A percentile compares a stretch with the other conserved stretches of the same genome.
phyloP scores from a whole-genome alignment of 768 basidiomycete species.

The Boletus tomentosulus region DNA sequence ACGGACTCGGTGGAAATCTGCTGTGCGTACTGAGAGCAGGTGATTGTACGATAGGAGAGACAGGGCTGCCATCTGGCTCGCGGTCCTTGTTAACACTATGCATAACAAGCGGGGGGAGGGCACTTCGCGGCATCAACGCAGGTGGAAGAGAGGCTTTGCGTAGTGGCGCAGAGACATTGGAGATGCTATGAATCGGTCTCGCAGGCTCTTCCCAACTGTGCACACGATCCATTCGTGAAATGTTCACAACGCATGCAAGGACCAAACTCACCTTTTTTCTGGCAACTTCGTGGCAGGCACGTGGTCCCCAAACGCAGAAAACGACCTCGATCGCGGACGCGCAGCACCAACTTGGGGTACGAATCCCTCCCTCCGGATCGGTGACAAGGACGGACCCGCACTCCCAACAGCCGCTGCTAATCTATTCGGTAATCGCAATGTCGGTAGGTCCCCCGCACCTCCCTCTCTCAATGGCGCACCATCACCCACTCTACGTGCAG shows the following conservation, averaged over 20 bases:
- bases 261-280: constrained; percentile 17
- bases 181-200: not conserved
- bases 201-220: constrained; percentile 24
- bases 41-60: constrained; percentile 31
- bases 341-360: constrained; percentile 49
- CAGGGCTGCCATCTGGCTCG: not conserved
- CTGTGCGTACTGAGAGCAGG: constrained; percentile 28
- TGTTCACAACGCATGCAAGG: not conserved
- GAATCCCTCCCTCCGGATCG: constrained; percentile 59
- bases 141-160: constrained; percentile 16
- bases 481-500: constrained; percentile 27
- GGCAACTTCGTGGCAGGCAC: not conserved
- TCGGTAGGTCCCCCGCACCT: too few relatives aligned
- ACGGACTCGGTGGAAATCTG: constrained; percentile 37
- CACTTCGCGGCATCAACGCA: constrained; percentile 18
- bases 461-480: too few relatives aligned
- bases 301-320: constrained; percentile 61
- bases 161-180: not conserved
- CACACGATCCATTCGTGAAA: not conserved
- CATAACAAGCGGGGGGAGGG: constrained; percentile 18
- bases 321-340: constrained; percentile 64
- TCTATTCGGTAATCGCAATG: constrained; percentile 20
- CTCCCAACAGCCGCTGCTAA: constrained; percentile 3
- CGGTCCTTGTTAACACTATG: constrained; percentile 3
- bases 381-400: constrained; percentile 6